A percentile compares a stretch with the other conserved stretches of the same genome.
Evolutionary conservation across 306 rosid species (phyloP).

Genomic region (Morella rubra): DNA sequence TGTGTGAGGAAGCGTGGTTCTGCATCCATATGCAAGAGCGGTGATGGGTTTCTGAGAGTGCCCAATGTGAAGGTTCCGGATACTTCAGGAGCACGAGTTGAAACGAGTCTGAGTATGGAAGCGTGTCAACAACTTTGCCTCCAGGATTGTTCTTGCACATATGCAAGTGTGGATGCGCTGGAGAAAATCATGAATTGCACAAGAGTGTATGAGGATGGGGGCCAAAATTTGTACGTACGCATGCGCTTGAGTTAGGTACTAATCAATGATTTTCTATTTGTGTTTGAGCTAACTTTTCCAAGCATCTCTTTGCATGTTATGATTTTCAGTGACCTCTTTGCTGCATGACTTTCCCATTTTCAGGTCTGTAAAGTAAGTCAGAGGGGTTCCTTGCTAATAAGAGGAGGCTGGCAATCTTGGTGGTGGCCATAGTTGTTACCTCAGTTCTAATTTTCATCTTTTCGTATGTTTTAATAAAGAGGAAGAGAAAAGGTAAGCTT

Average conservation of each 20-base stretch:
- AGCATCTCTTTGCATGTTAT: neutral
- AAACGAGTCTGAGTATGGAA: neutral
- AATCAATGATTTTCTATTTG: neutral
- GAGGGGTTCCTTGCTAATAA: neutral
- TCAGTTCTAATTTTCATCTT: neutral
- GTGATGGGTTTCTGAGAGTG: slow-evolving; percentile 39
- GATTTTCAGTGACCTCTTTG: neutral
- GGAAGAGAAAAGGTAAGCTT: neutral
- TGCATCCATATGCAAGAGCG: slow-evolving; percentile 30
- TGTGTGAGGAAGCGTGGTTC: slow-evolving; percentile 25
- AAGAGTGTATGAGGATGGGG: neutral
- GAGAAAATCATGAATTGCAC: neutral
- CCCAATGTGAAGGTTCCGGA: slow-evolving; percentile 35
- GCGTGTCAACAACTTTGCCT: neutral
- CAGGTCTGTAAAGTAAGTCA: neutral
- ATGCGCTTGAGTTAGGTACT: neutral
- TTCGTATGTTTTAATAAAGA: neutral
- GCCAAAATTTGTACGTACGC: slow-evolving; percentile 15
- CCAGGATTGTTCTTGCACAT: neutral
- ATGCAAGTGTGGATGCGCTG: neutral
- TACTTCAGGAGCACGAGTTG: slow-evolving; percentile 16
- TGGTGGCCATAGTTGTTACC: neutral
- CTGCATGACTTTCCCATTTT: neutral
- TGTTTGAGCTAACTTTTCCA: neutral
- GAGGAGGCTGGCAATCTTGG: neutral